These are phyloP conservation scores for Cladorrhinum sp. DNA, from an alignment of 2,329 filamentous ascomycete genomes.

Conservation along the genomic window DNA sequence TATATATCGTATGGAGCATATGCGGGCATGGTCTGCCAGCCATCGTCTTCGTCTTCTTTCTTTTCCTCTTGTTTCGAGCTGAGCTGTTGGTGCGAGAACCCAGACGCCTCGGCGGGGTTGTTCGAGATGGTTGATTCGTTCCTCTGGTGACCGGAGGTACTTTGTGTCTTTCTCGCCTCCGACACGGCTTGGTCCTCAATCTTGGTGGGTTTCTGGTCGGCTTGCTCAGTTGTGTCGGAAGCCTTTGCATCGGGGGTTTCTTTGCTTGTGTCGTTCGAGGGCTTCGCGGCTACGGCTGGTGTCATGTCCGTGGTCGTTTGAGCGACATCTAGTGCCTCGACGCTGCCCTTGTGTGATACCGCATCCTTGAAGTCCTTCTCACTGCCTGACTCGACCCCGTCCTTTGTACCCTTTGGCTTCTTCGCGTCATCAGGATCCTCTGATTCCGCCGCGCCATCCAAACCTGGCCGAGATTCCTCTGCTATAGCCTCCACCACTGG, in stretches of 20 bases:
- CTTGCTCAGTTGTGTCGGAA: neutral
- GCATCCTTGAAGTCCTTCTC: constrained; percentile 32
- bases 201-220: constrained; percentile 22
- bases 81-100: constrained; percentile 87
- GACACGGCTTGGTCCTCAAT: constrained; percentile 23
- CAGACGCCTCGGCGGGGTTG: constrained; percentile 50
- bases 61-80: constrained; percentile 55
- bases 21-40: constrained; percentile 93
- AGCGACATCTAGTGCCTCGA: neutral
- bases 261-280: neutral
- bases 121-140: constrained; percentile 38
- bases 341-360: constrained; percentile 15
- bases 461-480: neutral
- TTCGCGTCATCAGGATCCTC: neutral
- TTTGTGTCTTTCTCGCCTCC: constrained; percentile 23
- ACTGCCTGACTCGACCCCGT: constrained; percentile 26
- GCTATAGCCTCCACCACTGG: neutral
- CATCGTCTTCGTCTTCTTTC: constrained; percentile 59
- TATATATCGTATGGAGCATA: constrained; percentile 93
- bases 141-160: constrained; percentile 29
- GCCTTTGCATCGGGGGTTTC: neutral
- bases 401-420: constrained; percentile 3
- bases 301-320: neutral
- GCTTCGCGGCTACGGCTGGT: neutral
- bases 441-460: neutral